Evolutionary conservation across 1,139 yeast genomes (phyloP).

Genomic region (Arxiozyma slooffiae): DNA sequence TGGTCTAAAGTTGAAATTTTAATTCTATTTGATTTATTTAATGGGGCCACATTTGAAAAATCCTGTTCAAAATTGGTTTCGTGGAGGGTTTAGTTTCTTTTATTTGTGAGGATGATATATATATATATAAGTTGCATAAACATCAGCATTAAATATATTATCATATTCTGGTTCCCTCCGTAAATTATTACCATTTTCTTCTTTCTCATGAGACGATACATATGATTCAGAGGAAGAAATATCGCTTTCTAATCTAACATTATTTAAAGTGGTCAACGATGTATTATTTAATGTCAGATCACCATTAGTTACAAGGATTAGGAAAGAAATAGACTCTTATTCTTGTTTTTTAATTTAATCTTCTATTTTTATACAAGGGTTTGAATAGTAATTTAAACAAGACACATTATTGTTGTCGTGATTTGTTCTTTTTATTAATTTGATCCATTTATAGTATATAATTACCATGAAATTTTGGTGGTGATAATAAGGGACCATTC

Average conservation of each 20-base stretch:
- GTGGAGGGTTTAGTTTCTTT: background rate
- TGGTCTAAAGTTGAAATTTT: slow-evolving; percentile 67
- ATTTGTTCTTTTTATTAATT: background rate
- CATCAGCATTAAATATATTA: slow-evolving; percentile 5
- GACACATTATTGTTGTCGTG: background rate
- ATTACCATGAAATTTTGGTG: background rate
- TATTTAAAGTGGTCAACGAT: slow-evolving; percentile 26
- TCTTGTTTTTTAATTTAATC: background rate
- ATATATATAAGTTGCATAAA: slow-evolving; percentile 7
- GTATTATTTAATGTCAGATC: slow-evolving; percentile 22
- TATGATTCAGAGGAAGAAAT: slow-evolving; percentile 2
- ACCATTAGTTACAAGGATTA: slow-evolving; percentile 28
- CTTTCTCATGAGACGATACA: background rate
- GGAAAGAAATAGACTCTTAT: slow-evolving; percentile 13
- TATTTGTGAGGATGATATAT: slow-evolving; percentile 7
- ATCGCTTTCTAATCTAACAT: slow-evolving; percentile 27
- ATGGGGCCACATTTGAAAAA: slow-evolving; percentile 6
- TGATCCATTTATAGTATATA: background rate
- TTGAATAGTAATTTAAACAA: background rate
- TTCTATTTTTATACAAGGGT: slow-evolving; percentile 8
- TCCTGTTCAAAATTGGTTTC: background rate
- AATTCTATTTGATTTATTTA: slow-evolving; percentile 51
- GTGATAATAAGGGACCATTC: background rate
- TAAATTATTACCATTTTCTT: background rate
- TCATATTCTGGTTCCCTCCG: background rate